Percentiles rank a stretch among this genome's conserved stretches.
These are phyloP conservation scores for Neurospora hispaniola DNA, from an alignment of 495 filamentous ascomycete species.

Conservation along the genomic window DNA sequence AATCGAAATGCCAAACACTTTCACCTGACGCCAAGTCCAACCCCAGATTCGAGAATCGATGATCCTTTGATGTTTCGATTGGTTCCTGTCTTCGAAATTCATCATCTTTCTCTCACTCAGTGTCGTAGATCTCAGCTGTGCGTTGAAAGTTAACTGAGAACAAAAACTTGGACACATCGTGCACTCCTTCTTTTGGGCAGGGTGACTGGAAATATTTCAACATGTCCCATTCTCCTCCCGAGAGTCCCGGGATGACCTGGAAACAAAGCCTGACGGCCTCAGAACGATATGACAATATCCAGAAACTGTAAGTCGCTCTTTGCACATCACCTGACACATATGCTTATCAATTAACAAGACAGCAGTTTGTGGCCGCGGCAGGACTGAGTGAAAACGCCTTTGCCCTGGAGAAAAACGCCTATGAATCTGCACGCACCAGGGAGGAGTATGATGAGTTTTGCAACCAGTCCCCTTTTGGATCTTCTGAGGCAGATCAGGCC, in stretches of 20 bases:
- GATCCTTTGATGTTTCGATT: not conserved
- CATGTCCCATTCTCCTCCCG: not conserved
- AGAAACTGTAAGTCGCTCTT: conserved; percentile 32
- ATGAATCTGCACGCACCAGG: conserved; percentile 31
- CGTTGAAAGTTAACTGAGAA: not conserved
- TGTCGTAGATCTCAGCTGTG: not conserved
- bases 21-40: not conserved
- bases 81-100: not conserved
- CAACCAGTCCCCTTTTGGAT: not conserved
- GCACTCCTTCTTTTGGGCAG: not conserved
- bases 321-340: not conserved
- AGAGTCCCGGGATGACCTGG: not conserved
- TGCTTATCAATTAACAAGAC: not conserved
- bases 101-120: not conserved
- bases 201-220: not conserved
- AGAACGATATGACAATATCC: conserved; percentile 42
- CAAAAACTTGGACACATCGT: not conserved
- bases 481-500: not conserved
- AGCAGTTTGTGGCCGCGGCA: conserved; percentile 5
- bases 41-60: not conserved
- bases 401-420: conserved; percentile 32
- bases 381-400: conserved; percentile 20
- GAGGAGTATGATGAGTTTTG: conserved; percentile 34
- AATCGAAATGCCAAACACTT: not conserved
- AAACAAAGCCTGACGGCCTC: conserved; percentile 26